Evolutionary conservation across 192 early-diverging fungal genomes (phyloP), one percentile per base, ranked within the genome.

Genomic region (Lobosporangium transversale): DNA sequence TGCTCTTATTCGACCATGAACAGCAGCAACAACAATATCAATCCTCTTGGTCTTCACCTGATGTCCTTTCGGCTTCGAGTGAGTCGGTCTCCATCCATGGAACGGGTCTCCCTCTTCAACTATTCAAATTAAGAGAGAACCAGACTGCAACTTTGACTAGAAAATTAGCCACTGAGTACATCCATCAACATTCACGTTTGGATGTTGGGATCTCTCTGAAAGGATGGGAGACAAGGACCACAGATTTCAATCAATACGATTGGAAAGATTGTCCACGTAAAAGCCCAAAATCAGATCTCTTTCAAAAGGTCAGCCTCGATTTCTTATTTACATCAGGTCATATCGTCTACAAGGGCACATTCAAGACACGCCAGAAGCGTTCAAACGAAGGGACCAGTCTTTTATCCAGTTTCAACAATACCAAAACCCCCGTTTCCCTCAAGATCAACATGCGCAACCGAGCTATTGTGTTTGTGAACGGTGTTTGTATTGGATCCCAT

Each of bases 371-470:
- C 29, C 60, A 49, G 26, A 29, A 32, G 23, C 37, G 14, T 10
- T 10, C 37, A 40, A 40, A 40, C 14, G 24, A 47, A 45, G 33
- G 24, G 43, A 21, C 35, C 8, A 6, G 70, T 69, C 56, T 71
- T 66, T 48, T 45, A 42, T 42, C 15, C 11, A 17, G 4, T 42
- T 56, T 43, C 80, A 68, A 27, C 62, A 70, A 24, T 80, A 24
- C 11, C 40, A 70, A 24, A 81, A 24, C 11, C 40, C 58, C 45
- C 14, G 79, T 92, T 23, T 42, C 55, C 18, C 74, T 96, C 24
- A 80, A 81, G 47, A 59, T 94, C 32, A 94, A 93, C 66, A 83
- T 82, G 35, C 86, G 94, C 26, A 88, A 96, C 78, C 82, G 92
- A 33, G 84, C 82, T 55, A 90, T 89, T 0, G 68, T 92, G 21